These are phyloP conservation scores for Amylocarpus encephaloides DNA, from an alignment of 2,329 filamentous ascomycete genomes.

Conservation along the genomic window DNA sequence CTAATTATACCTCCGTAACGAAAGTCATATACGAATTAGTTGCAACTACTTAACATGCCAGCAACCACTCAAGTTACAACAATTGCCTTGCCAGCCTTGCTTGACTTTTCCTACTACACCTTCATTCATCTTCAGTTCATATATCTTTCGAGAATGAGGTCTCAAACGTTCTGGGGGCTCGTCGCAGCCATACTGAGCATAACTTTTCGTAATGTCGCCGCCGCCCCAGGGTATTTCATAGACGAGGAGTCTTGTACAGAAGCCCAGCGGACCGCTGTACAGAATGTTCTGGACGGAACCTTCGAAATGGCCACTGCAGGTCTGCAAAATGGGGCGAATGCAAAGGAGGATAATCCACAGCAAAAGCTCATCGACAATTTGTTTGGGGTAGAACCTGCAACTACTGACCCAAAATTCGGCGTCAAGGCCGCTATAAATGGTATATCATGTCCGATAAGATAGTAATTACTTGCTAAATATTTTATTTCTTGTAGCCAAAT, in stretches of 20 bases:
- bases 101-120: neutral
- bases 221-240: neutral
- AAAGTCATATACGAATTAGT: neutral
- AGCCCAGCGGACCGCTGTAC: neutral
- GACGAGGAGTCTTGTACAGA: neutral
- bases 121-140: neutral
- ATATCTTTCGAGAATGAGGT: neutral
- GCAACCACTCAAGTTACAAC: neutral
- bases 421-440: neutral
- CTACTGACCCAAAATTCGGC: neutral
- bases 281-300: neutral
- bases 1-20: neutral
- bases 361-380: neutral
- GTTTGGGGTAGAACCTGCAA: neutral
- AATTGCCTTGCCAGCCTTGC: neutral
- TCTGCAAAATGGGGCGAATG: neutral
- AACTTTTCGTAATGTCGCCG: neutral
- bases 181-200: neutral
- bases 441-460: neutral
- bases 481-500: neutral
- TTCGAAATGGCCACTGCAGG: neutral
- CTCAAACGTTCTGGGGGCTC: neutral
- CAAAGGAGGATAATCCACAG: neutral
- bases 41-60: neutral
- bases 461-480: neutral